Percentiles rank a stretch among this genome's conserved stretches.
Conservation (phyloP, 441 rosid species). For the Caryocar brasiliense region DNA sequence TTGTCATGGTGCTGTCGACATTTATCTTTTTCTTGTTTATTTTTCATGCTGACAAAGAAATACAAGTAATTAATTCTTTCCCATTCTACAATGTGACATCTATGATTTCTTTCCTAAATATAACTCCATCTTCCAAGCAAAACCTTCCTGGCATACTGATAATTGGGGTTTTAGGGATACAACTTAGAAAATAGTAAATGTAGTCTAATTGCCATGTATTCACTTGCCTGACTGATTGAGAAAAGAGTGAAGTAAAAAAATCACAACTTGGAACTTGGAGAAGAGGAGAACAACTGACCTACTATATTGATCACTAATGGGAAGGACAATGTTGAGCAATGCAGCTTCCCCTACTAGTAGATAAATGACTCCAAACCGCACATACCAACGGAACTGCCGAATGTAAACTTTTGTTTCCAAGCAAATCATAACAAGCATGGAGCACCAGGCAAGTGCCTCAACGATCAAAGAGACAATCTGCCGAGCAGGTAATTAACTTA, state of each 20-base stretch:
- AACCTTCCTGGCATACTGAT: no score
- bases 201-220: no score
- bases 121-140: no score
- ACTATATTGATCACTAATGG: slow-evolving; percentile 38
- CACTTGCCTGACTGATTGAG: neutral
- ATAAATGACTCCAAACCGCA: slow-evolving; percentile 75
- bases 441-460: slow-evolving; percentile 74
- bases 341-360: slow-evolving; percentile 78
- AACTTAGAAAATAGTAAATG: no score
- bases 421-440: slow-evolving; percentile 61
- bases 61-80: no score
- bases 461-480: slow-evolving; percentile 57
- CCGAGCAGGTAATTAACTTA: slow-evolving; percentile 9
- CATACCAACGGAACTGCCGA: slow-evolving; percentile 78
- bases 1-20: no score
- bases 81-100: no score
- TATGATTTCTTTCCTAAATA: no score
- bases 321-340: slow-evolving; percentile 54
- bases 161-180: no score
- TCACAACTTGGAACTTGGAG: neutral
- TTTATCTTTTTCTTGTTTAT: no score
- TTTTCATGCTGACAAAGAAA: no score
- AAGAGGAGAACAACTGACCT: slow-evolving; percentile 35
- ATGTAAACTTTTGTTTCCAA: slow-evolving; percentile 77
- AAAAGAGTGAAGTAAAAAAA: neutral